Evolutionary conservation across 306 rosid species (phyloP).

Genomic region (Rosa chinensis): DNA sequence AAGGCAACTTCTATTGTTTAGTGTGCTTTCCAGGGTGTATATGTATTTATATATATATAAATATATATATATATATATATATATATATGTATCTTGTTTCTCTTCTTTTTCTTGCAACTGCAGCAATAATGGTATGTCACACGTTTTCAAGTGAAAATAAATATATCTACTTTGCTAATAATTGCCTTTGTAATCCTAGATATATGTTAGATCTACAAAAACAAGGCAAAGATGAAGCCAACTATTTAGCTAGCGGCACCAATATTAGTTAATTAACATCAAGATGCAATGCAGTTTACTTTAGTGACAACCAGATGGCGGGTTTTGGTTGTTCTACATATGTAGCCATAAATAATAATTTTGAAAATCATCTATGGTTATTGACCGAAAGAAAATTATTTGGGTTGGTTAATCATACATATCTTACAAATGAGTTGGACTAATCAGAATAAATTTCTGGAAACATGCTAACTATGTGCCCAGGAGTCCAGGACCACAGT

Average conservation of each 20-base stretch:
- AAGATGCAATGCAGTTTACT: not conserved
- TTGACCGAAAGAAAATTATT: not conserved
- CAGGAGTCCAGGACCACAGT: not conserved
- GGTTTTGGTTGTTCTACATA: not conserved
- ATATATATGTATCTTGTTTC: not conserved
- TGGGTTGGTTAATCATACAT: not conserved
- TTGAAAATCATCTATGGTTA: not conserved
- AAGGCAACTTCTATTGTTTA: not conserved
- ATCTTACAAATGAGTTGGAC: not conserved
- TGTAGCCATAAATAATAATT: not conserved
- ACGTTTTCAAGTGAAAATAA: not conserved
- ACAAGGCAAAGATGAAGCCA: conserved; percentile 4
- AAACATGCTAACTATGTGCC: conserved; percentile 3
- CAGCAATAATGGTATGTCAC: not conserved
- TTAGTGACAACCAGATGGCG: not conserved
- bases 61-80: no score
- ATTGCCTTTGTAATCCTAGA: not conserved
- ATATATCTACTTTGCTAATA: no score
- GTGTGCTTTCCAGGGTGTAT: not conserved
- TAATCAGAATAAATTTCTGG: not conserved
- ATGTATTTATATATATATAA: not conserved
- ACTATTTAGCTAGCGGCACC: not conserved
- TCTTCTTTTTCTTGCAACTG: not conserved
- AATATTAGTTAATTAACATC: not conserved
- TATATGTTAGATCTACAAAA: not conserved